A percentile compares a stretch with the other conserved stretches of the same genome.
phyloP scores from a whole-genome alignment of 768 basidiomycete species.

The Calocera viscosa region DNA sequence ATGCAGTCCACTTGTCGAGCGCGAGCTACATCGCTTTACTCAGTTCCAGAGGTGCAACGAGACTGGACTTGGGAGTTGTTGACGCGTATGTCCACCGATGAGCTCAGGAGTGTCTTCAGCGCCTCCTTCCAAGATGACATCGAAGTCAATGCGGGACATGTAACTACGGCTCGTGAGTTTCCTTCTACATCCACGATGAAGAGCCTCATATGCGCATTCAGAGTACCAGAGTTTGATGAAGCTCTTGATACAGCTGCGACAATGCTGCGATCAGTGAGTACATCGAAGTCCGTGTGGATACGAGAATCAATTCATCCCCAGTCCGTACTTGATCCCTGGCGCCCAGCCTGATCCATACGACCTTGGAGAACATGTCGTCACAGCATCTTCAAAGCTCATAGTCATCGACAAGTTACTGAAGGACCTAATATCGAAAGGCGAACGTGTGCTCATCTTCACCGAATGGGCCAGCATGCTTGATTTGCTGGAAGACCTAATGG shows the following conservation, averaged over 20 bases:
- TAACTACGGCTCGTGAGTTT: constrained; percentile 28
- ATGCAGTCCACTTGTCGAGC: neutral
- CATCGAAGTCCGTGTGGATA: neutral
- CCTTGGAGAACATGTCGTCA: constrained; percentile 46
- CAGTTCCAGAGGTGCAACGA: constrained; percentile 37
- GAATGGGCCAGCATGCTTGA: constrained; percentile 50
- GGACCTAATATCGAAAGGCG: constrained; percentile 45
- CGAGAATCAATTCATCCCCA: constrained; percentile 20
- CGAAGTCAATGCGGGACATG: constrained; percentile 27
- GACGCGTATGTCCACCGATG: constrained; percentile 39
- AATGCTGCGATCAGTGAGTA: constrained; percentile 56
- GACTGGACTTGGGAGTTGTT: constrained; percentile 51
- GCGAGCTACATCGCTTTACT: neutral
- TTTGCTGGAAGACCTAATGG: constrained; percentile 54
- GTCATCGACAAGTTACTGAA: constrained; percentile 47
- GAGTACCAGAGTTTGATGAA: constrained; percentile 50
- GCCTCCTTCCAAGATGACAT: constrained; percentile 22
- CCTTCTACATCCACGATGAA: neutral
- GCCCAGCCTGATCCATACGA: constrained; percentile 39
- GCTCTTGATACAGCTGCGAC: constrained; percentile 56
- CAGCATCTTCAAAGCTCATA: constrained; percentile 44
- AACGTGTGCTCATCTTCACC: constrained; percentile 57
- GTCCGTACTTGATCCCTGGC: constrained; percentile 42
- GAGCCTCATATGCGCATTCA: too few relatives aligned
- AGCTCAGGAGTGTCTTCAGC: constrained; percentile 39